Evolutionary conservation across 441 rosid species (phyloP).

Genomic region (Daphne laureola): DNA sequence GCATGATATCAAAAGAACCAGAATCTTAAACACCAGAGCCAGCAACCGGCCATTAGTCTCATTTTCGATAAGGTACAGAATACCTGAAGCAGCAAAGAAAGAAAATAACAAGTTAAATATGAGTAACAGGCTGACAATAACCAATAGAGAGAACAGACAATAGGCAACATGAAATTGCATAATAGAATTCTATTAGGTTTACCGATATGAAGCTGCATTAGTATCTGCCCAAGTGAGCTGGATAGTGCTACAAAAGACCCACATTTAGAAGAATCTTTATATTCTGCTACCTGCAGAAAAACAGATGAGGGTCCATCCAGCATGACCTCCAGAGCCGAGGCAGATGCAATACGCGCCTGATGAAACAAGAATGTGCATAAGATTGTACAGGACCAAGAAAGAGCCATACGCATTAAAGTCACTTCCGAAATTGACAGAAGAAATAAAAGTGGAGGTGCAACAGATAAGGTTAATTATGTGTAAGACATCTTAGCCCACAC

Average conservation of each 20-base stretch:
- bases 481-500: no score
- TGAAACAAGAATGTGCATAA: conserved; percentile 17
- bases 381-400: conserved; percentile 2
- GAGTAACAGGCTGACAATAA: conserved; percentile 8
- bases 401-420: conserved; percentile 6
- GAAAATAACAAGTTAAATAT: background rate
- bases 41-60: conserved; percentile 70
- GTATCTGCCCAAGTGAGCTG: conserved; percentile 74
- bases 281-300: conserved; percentile 88
- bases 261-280: conserved; percentile 58
- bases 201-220: conserved; percentile 93
- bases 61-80: conserved; percentile 58
- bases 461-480: no score
- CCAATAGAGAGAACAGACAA: conserved; percentile 9
- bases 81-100: conserved; percentile 40
- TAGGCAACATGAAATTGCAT: conserved; percentile 10
- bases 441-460: no score
- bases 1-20: conserved; percentile 68
- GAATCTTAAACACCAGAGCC: conserved; percentile 67
- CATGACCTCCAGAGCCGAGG: conserved; percentile 71
- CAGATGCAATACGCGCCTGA: conserved; percentile 78
- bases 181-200: conserved; percentile 19
- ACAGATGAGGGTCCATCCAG: conserved; percentile 78
- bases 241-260: conserved; percentile 84
- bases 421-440: background rate